Base-by-base conservation (phyloP, 352 stramenopile genomes). In the Globisporangium uncinulatum region DNA sequence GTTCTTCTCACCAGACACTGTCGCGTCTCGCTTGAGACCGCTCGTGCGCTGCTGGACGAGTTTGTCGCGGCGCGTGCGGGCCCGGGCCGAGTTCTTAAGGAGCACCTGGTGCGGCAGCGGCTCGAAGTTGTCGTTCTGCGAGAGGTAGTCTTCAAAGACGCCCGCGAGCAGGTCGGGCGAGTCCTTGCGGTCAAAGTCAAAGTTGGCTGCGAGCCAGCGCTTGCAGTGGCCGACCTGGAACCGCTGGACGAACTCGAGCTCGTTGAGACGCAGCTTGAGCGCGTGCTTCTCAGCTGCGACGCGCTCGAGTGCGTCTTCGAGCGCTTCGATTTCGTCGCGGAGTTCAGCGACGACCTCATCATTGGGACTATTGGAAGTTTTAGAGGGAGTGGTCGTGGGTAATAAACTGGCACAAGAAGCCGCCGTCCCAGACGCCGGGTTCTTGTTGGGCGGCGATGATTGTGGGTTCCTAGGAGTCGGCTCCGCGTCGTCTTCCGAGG, bases 171-270 rank as follows among this genome's bases (percentile, higher is more conserved):
- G 67, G 54, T 70, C 71, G 17, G 74, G 63, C 4, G 69, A 70
- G 63, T 84, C 74, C 44, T 77, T 77, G 44, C 74, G 71, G 52
- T 84, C 74, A 50, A 84, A 84, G 34, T 81, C 74, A 61, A 67
- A 84, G 61, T 84, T 84, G 54, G 46, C 57, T 14, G 61, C 57
- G 39, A 84, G 64, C 74, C 74, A 84, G 47, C 75, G 75, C 51
- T 75, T 72, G 65, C 74, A 84, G 51, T 84, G 64, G 0, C 43
- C 60, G 24, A 71, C 42, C 44, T 67, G 62, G 47, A 84, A 84
- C 56, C 63, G 60, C 31, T 68, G 61, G 31, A 65, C 59, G 53
- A 70, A 79, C 48, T 76, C 53, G 20, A 78, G 51, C 39, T 76
- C 63, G 48, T 77, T 75, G 24, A 84, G 66, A 36, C 71, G 71